Evolutionary conservation across 2,329 filamentous ascomycete genomes (phyloP), one percentile per base, ranked within the genome.

Genomic region (Verticillium nubilum): DNA sequence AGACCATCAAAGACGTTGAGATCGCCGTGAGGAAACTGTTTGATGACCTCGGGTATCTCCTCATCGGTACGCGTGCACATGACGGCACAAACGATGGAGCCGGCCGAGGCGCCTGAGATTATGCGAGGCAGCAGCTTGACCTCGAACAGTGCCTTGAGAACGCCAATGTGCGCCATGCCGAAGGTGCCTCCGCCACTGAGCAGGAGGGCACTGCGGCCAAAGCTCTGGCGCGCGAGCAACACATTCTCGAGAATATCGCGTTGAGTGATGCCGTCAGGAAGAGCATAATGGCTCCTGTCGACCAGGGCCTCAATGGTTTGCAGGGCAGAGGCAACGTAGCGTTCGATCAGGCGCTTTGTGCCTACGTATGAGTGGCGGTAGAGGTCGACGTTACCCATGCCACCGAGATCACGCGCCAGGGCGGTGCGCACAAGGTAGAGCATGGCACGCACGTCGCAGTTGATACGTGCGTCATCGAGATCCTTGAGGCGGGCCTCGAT

Each of bases 151-250:
- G 88, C 83, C 72, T 96, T 96, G 58, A 96, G 77, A 2, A 97
- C 92, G 1, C 92, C 92, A 58, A 96, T 89, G 70, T 97, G 92
- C 61, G 90, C 90, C 90, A 97, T 96, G 47, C 92, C 92, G 74
- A 96, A 92, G 0, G 92, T 95, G 1, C 89, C 92, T 2, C 92
- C 92, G 7, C 92, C 92, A 4, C 92, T 96, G 10, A 97, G 78
- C 10, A 96, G 78, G 56, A 97, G 76, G 0, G 91, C 92, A 63
- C 88, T 95, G 62, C 92, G 83, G n/a, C 92, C 92, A 68, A 92
- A 96, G 35, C 90, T 89, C 68, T 93, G 90, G 42, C 91, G 84
- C 1, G 90, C 84, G 59, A 85, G 84, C 53, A 93, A 73, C 63
- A 95, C 79, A 59, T 86, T 85, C 58, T 93, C 88, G 5, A 92